Base-by-base conservation (phyloP, 306 rosid genomes). In the Quercus engelmannii region DNA sequence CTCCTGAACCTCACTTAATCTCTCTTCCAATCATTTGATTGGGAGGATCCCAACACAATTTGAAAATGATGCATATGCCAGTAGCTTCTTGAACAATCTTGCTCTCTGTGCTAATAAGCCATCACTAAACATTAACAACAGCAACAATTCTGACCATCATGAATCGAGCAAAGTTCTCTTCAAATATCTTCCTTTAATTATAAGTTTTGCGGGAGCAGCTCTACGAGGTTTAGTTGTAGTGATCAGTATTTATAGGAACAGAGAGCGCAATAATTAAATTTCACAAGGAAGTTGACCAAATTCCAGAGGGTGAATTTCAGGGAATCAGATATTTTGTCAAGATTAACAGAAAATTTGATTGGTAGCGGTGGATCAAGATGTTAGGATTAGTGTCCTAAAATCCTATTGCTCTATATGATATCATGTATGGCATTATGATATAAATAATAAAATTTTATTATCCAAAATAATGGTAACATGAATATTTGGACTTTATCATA, bases 301-400 rank as follows among this genome's bases (percentile, higher is more conserved):
- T 95, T 95, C 78, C 97, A 95, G 80, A 91, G 80, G 83, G 71
- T 89, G 64, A 76, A 80, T 70, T 95, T 95, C 91, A 87, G 83
- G 4, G 83, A 83, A 76, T 77, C 90, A 17, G 81, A 86, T 23
- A 89, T 95, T 15, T 76, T 88, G 19, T 81, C 92, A 9, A 83
- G 83, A 46, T 55, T 89, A 46, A 82, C 23, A 0, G 86, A 83
- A 25, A 57, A 76, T 18, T 84, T 89, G 4, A 82, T 95, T 41
- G 99, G 98, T 62, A 77, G 83, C 25, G 92, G 99, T 4, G 98
- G 99, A 7, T 90, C 94, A 1, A 28, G 31, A 28, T 28, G 31
- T 3, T 28, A 28, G 31, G 31, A 3, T 28, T 28, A 28, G 31
- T 28, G 4, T 28, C 0, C 31, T 28, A 28, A 28, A 28, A 28